Evolutionary conservation across 441 rosid species (phyloP).

Genomic region (California macrophylla): DNA sequence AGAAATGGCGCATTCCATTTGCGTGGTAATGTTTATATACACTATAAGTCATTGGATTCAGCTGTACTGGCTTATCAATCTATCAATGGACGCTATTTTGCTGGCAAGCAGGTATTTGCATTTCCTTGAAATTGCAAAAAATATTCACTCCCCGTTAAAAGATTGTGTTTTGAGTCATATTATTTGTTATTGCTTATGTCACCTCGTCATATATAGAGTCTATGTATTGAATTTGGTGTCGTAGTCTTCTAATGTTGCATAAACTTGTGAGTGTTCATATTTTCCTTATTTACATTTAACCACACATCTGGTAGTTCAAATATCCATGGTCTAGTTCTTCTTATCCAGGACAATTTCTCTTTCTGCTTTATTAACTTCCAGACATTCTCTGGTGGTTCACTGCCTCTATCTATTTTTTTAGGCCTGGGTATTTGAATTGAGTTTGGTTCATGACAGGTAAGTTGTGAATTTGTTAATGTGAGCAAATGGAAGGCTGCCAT

Average conservation of each 20-base stretch:
- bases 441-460: constrained; percentile 41
- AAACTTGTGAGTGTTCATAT: background rate
- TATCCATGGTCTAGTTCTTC: background rate
- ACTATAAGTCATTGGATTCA: constrained; percentile 70
- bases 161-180: background rate
- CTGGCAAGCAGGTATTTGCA: constrained; percentile 69
- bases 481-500: constrained; percentile 88
- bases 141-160: background rate
- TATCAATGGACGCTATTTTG: constrained; percentile 76
- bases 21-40: constrained; percentile 84
- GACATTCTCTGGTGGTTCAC: constrained; percentile 3
- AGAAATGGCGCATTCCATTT: constrained; percentile 80
- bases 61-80: constrained; percentile 57
- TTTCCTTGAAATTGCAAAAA: constrained; percentile 9
- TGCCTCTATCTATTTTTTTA: background rate
- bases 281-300: background rate
- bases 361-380: constrained; percentile 7
- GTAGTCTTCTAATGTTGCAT: background rate
- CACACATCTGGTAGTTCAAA: background rate
- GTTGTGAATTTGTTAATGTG: constrained; percentile 76
- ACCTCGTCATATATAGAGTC: background rate
- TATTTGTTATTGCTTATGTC: background rate
- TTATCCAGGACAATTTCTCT: background rate
- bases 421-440: constrained; percentile 4
- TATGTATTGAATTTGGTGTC: background rate